Evolutionary conservation across 1,284 basidiomycete species (phyloP).

Genomic region (Cutaneotrichosporon daszewskae): DNA sequence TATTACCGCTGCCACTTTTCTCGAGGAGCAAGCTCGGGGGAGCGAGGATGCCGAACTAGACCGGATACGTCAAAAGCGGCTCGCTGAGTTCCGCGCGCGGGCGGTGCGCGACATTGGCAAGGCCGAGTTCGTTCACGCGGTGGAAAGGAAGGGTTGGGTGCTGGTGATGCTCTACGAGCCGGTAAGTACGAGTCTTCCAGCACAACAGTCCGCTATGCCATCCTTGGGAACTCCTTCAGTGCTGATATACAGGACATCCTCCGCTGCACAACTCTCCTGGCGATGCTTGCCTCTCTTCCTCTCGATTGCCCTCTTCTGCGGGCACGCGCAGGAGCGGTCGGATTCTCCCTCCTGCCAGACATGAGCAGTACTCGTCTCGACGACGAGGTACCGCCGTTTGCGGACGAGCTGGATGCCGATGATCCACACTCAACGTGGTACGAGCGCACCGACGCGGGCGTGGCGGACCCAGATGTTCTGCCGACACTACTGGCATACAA

Average conservation of each 20-base stretch:
- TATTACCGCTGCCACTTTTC: too few relatives aligned
- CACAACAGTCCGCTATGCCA: slow-evolving; percentile 23
- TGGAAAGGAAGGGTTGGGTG: slow-evolving; percentile 40
- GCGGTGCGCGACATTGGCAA: slow-evolving; percentile 36
- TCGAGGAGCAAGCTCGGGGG: too few relatives aligned
- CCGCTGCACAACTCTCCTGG: slow-evolving; percentile 31
- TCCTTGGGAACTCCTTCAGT: too few relatives aligned
- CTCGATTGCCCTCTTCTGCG: slow-evolving; percentile 22
- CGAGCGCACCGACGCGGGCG: too few relatives aligned
- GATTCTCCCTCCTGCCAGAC: slow-evolving; percentile 33
- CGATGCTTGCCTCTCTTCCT: too few relatives aligned
- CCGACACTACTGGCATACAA: slow-evolving; percentile 43
- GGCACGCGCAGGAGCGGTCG: slow-evolving; percentile 35
- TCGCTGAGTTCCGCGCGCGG: slow-evolving; percentile 15
- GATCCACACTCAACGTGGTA: slow-evolving; percentile 23
- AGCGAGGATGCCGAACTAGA: too few relatives aligned
- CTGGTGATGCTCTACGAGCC: slow-evolving; percentile 43
- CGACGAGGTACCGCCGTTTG: slow-evolving; percentile 3
- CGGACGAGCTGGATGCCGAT: slow-evolving; percentile 31
- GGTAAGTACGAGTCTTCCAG: too few relatives aligned
- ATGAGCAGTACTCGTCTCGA: too few relatives aligned
- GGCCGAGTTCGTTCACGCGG: slow-evolving; percentile 33
- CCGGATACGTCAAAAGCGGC: too few relatives aligned
- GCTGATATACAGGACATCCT: slow-evolving; percentile 30
- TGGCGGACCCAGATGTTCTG: slow-evolving; percentile 41